phyloP scores from a whole-genome alignment of 352 stramenopile species.

The Phytopythium cucurbitacearum region DNA sequence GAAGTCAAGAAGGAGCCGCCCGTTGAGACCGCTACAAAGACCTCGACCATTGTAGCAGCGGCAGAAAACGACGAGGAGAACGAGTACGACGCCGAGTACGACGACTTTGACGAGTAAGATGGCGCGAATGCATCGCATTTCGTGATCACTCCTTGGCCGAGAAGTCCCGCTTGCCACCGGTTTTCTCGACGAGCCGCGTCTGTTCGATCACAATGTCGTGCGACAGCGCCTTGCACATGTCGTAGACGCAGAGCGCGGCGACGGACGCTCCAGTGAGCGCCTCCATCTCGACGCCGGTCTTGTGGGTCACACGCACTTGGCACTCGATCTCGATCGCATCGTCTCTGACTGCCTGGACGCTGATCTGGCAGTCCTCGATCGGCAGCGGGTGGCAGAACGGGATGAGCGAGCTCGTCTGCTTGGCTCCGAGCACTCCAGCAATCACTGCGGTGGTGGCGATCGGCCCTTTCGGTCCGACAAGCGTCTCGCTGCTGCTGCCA shows the following conservation, averaged over 20 bases:
- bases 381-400: constrained; percentile 93
- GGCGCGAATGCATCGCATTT: constrained; percentile 2
- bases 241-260: constrained; percentile 96
- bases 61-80: constrained; percentile 12
- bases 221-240: constrained; percentile 98
- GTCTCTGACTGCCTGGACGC: constrained; percentile 52
- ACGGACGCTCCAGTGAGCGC: constrained; percentile 92
- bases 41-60: not conserved
- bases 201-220: constrained; percentile 93
- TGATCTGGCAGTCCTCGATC: constrained; percentile 88
- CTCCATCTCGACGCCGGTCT: constrained; percentile 95
- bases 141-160: constrained; percentile 13
- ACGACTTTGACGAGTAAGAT: constrained; percentile 49
- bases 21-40: not conserved
- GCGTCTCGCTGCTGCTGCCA: constrained; percentile 12
- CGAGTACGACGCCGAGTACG: constrained; percentile 53
- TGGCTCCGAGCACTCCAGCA: constrained; percentile 91
- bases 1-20: constrained; percentile 8
- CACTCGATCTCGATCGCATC: constrained; percentile 85
- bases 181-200: constrained; percentile 89
- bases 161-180: constrained; percentile 88
- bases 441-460: constrained; percentile 91
- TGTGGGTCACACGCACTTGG: constrained; percentile 88
- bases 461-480: constrained; percentile 85
- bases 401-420: constrained; percentile 91